Conservation (phyloP, 768 basidiomycete species). For the Pulveroboletus ravenelii region DNA sequence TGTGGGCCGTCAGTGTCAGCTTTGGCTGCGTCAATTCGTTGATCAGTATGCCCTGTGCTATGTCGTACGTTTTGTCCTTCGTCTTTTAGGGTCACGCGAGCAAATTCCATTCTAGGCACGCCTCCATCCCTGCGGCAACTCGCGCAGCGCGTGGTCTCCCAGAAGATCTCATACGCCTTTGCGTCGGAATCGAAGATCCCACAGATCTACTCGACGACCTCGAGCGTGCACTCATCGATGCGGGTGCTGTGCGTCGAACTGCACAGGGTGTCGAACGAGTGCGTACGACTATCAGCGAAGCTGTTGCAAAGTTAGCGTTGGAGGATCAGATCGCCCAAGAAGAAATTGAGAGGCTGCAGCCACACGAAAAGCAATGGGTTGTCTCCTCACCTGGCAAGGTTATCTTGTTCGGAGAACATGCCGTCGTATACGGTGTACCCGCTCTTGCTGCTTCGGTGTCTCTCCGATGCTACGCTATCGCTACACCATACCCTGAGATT, state of each 20-base stretch:
- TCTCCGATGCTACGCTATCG: constrained; percentile 88
- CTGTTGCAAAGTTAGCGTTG: constrained; percentile 63
- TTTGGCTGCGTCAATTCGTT: constrained; percentile 98
- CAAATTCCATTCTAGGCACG: constrained; percentile 51
- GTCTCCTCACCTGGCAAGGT: constrained; percentile 97
- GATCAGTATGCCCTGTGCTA: constrained; percentile 98
- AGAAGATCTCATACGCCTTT: constrained; percentile 97
- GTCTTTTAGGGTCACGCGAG: neutral
- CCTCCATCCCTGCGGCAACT: constrained; percentile 94
- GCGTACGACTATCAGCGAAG: constrained; percentile 49
- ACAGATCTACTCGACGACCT: constrained; percentile 92
- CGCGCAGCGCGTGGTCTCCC: constrained; percentile 95
- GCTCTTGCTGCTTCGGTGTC: constrained; percentile 94
- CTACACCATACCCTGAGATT: constrained; percentile 64
- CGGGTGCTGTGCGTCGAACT: constrained; percentile 75
- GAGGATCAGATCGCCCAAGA: constrained; percentile 22
- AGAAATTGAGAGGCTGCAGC: neutral
- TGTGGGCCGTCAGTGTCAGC: constrained; percentile 98
- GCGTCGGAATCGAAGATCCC: constrained; percentile 96
- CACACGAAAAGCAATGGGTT: constrained; percentile 61
- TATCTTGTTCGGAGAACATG: constrained; percentile 97
- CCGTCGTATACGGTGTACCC: constrained; percentile 97
- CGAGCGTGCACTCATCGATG: constrained; percentile 85
- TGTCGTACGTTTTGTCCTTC: constrained; percentile 75
- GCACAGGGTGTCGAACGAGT: constrained; percentile 38